Evolutionary conservation across 129 eudicot species (phyloP), one percentile per base, ranked within the genome.

Genomic region (Helichrysum umbraculigerum): DNA sequence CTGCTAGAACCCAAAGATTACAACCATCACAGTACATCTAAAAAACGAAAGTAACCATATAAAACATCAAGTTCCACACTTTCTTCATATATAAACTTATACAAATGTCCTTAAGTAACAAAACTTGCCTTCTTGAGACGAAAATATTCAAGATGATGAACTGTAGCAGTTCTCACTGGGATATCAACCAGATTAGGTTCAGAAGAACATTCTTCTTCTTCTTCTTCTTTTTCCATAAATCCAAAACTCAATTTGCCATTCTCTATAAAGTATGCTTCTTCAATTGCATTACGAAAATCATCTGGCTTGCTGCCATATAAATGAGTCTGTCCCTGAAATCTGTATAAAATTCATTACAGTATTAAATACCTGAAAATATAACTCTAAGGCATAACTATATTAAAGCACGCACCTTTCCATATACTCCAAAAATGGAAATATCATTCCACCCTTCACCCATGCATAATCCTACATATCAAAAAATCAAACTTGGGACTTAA

Each of bases 21-120:
- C 98, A 93, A 56, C 96, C 94, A 85, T 86, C 93, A 84, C 98
- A 93, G 71, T 92, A 88, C 35, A 88, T 91, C 98, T 93, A 66
- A 25, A 14, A 76, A 75, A 68, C 29, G 9, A 77, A 52, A 7
- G 68, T 34, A 62, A 37, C 25, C 62, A 54, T 52, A 65, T 19
- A 64, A 60, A 73, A 76, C 68, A 57, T 68, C 19, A 79, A 54
- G 7, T 12, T 11, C 63, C 63, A 34, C 63, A 70, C 34, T 59
- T 66, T 32, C 17, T 30, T 73, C 51, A 71, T 11, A 71, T 12
- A 67, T n/a, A 7, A 58, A 68, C 62, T 32, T 32, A 71, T 62
- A 11, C 62, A 66, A 54, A 37, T 9, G 57, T 42, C 59, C 4
- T 25, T 16, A 41, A 60, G 15, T 44, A 37, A 60, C 29, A 74